Evolutionary conservation across 1,139 yeast genomes (phyloP), one percentile per base, ranked within the genome.

Genomic region (Diutina pseudorugosa): DNA sequence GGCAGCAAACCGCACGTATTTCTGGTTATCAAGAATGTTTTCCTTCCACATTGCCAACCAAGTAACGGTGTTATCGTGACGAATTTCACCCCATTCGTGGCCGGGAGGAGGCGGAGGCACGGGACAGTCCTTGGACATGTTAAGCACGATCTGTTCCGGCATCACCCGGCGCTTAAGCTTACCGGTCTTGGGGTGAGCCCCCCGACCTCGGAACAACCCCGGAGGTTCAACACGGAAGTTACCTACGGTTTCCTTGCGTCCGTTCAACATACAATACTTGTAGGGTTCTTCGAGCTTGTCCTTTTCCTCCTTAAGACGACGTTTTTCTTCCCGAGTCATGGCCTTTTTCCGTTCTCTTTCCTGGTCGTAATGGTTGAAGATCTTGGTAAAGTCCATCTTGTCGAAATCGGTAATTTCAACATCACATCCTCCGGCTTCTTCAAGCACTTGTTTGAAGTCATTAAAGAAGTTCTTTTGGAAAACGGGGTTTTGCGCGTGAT

Each of bases 11-110:
- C 95, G 74, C 52, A 91, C 98, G 65, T 91, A 93, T 66, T 91
- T 91, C 61, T 82, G 79, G 41, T 84, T 77, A 59, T 86, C 89
- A 53, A 89, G 83, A 58, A 91, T 87, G 61, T 91, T 91, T 67
- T 91, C 98, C 64, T 85, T 84, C 98, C 98, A 91, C 85, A 85
- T 90, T 0, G 97, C 98, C 55, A 91, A 74, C 98, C 98, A 93
- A 5, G 94, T 83, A 30, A 91, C 97, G 0, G 93, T 85, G 58
- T 86, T 84, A 64, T 91, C 98, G 65, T 90, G 95, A 59, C 78
- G 78, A 20, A 93, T 76, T 60, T 88, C 96, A 14, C 87, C 96
- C 98, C 98, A 91, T 51, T 73, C 61, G 62, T 89, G 97, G 1
- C 97, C 97, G 14, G 70, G 78, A 1, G 98, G 97, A 0, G 97